phyloP scores from a whole-genome alignment of 805 yeast species.

The Candida germanica region DNA sequence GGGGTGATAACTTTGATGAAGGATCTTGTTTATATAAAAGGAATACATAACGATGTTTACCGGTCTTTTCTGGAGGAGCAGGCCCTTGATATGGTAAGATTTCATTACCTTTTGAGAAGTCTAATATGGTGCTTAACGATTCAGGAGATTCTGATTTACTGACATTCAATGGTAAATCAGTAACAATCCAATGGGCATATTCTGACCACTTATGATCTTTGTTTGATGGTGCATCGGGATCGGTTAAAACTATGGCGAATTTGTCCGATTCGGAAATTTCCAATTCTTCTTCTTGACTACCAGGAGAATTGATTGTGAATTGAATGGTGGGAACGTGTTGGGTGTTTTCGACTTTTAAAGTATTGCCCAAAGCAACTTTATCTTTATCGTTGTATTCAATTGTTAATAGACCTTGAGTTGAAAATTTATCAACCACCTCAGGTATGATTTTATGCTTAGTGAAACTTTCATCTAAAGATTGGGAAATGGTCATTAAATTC shows the following conservation, averaged over 20 bases:
- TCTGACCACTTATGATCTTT: conserved; percentile 87
- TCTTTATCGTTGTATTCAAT: conserved; percentile 53
- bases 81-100: conserved; percentile 72
- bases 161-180: conserved; percentile 45
- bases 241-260: conserved; percentile 78
- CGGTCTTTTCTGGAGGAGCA: conserved; percentile 85
- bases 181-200: conserved; percentile 69
- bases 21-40: conserved; percentile 67
- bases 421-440: conserved; percentile 48
- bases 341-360: conserved; percentile 60
- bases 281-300: conserved; percentile 36
- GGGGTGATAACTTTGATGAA: conserved; percentile 39
- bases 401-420: conserved; percentile 55
- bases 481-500: conserved; percentile 52
- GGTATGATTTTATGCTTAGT: conserved; percentile 50
- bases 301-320: conserved; percentile 54
- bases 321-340: conserved; percentile 66
- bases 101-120: conserved; percentile 35
- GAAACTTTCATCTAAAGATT: conserved; percentile 51
- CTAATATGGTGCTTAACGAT: conserved; percentile 29
- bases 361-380: conserved; percentile 79
- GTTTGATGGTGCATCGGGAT: conserved; percentile 91
- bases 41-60: conserved; percentile 84
- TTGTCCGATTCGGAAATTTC: conserved; percentile 45
- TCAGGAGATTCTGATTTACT: conserved; percentile 17